Evolutionary conservation across 2,329 filamentous ascomycete species (phyloP), one percentile per base, ranked within the genome.

Genomic region (Alternaria rosae): DNA sequence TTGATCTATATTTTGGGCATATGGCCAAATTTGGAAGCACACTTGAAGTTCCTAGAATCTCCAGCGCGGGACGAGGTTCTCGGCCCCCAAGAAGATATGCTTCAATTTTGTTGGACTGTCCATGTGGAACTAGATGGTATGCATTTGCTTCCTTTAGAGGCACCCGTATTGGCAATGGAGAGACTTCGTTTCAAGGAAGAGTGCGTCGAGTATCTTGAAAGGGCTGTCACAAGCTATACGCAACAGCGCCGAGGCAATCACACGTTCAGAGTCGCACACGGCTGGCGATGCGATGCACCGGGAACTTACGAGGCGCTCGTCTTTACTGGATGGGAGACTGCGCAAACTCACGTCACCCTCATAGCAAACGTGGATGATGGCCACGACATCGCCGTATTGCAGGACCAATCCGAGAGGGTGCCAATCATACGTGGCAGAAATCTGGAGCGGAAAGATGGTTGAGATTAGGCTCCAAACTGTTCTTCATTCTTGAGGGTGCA

Each of bases 1-100:
- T 54, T 72, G 47, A 57, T 76, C 52, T 77, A 71, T 67, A 75
- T 77, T 70, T 62, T 76, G 54, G 75, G 76, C 12, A 56, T 75
- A 50, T 78, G 74, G 74, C 68, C 68, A 51, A 70, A 57, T 55
- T 64, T 77, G 48, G 62, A 72, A 28, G 70, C 73, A 2, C 74
- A 76, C 62, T 44, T 63, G n/a, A 56, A 65, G 3, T 76, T 75
- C 41, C 70, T 76, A 9, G 69, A 68, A 25, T 76, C 73, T 50
- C 65, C 72, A 47, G 64, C 59, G 60, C 67, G 67, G 51, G 61
- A 70, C 54, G 68, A 73, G 61, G 47, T 76, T 55, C 66, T 77
- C 21, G 71, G 68, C 61, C 64, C 71, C 48, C 72, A 77, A 66
- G 73, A 76, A 41, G 57, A 67, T 12, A 64, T 74, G 56, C 70